Conservation (phyloP, 1,139 yeast genomes). For the Saccharomyces hybrid region DNA sequence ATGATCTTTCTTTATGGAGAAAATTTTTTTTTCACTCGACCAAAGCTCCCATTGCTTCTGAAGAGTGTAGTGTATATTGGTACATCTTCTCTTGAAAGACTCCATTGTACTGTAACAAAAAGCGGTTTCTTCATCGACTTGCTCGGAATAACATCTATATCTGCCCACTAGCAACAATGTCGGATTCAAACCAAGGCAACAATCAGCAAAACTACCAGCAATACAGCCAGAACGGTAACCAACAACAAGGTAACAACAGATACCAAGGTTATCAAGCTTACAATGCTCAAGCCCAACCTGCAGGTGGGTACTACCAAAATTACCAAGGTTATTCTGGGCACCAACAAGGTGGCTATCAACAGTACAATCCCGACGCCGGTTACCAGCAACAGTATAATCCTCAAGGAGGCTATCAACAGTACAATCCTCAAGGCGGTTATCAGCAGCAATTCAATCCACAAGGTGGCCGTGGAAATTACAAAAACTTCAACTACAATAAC, state of each 20-base stretch:
- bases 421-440: constrained; percentile 19
- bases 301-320: constrained; percentile 24
- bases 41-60: not conserved
- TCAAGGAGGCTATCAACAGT: constrained; percentile 14
- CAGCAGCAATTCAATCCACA: constrained; percentile 17
- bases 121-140: not conserved
- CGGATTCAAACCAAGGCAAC: constrained; percentile 25
- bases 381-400: constrained; percentile 18
- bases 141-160: not conserved
- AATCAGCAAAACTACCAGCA: constrained; percentile 34
- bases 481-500: constrained; percentile 17
- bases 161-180: constrained; percentile 14
- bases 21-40: not conserved
- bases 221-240: constrained; percentile 27
- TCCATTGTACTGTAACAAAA: not conserved
- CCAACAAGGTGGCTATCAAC: constrained; percentile 21
- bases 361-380: constrained; percentile 18
- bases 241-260: constrained; percentile 26
- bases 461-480: constrained; percentile 13
- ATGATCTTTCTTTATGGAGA: not conserved
- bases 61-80: not conserved
- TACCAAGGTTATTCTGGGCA: constrained; percentile 19
- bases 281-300: constrained; percentile 16
- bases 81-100: not conserved
- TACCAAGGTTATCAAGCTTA: constrained; percentile 26